phyloP scores from a whole-genome alignment of 148 eudicot genomes.

The Pharnaceum exiguum region DNA sequence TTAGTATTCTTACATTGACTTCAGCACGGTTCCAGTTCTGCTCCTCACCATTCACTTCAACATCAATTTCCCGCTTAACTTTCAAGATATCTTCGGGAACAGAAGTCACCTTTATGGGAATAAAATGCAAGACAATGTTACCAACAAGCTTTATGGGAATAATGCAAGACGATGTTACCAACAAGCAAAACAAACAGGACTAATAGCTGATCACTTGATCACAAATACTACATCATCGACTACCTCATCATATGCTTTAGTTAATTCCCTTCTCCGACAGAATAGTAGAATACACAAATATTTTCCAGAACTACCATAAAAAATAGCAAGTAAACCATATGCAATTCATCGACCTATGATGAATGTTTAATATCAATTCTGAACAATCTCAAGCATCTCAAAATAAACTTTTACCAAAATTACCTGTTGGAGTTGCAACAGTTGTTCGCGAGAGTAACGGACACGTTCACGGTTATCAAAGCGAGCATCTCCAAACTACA shows the following conservation, averaged over 20 bases:
- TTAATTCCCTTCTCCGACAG: too few relatives aligned
- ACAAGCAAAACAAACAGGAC: not conserved
- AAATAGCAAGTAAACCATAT: too few relatives aligned
- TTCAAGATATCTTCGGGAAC: constrained; percentile 63
- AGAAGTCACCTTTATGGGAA: constrained; percentile 32
- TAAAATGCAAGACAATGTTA: not conserved
- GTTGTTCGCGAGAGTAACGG: constrained; percentile 70
- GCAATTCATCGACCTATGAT: too few relatives aligned
- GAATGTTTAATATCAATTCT: not conserved
- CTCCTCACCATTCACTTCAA: constrained; percentile 68
- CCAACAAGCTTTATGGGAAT: constrained; percentile 18
- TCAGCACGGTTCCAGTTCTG: constrained; percentile 78
- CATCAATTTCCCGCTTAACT: constrained; percentile 69
- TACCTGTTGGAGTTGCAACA: constrained; percentile 87
- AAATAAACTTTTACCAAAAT: constrained; percentile 1
- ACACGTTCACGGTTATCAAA: constrained; percentile 78
- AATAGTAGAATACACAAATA: too few relatives aligned
- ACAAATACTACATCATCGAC: too few relatives aligned
- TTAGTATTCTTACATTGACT: constrained; percentile 41
- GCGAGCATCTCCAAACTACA: constrained; percentile 70
- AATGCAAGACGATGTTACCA: constrained; percentile 2
- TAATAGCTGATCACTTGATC: too few relatives aligned
- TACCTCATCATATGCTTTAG: too few relatives aligned
- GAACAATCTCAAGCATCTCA: not conserved
- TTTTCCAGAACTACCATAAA: too few relatives aligned